Evolutionary conservation across 2,329 filamentous ascomycete species (phyloP), one percentile per base, ranked within the genome.

Genomic region (Endothia cerciana): DNA sequence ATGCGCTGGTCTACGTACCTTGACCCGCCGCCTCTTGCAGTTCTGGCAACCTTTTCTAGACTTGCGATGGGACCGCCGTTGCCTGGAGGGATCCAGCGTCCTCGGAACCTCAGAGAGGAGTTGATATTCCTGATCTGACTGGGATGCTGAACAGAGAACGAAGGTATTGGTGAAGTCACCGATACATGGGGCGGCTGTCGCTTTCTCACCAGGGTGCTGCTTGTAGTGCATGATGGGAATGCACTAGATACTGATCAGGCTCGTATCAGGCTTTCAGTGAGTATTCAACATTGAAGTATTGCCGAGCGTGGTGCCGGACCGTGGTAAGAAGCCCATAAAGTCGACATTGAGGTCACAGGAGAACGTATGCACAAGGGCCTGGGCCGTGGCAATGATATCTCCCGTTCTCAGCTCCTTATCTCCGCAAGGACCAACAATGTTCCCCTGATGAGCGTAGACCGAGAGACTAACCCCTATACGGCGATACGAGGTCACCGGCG

Each of bases 21-120:
- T 72, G 8, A 73, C 70, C n/a, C 71, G 66, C 25, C 72, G 69
- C 55, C 65, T 70, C 57, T 65, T 71, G 59, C 72, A 73, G 25
- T 68, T 73, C 19, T 69, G 67, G 40, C 71, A 72, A 1, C 72
- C 72, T 7, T 53, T 47, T 36, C 61, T 65, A 5, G 71, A 73
- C 45, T 73, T 73, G 5, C 51, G 65, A 33, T 73, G 72, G 19
- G 65, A 57, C 6, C 70, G 68, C 25, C 72, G 66, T 43, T 68
- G 68, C 28, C 72, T 63, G 0, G 62, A 40, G 1, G 60, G 69
- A 57, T 61, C 45, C 17, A 61, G 19, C 10, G 33, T 11, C 13
- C 22, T 61, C 8, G 59, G 59, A 6, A 61, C 28, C 7, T 61
- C 59, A 40, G 43, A 61, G 5, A 61, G 59, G 15, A 61, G 2